These are phyloP conservation scores for Decorospora gaudefroyi DNA, from an alignment of 2,329 filamentous ascomycete genomes.

Conservation along the genomic window DNA sequence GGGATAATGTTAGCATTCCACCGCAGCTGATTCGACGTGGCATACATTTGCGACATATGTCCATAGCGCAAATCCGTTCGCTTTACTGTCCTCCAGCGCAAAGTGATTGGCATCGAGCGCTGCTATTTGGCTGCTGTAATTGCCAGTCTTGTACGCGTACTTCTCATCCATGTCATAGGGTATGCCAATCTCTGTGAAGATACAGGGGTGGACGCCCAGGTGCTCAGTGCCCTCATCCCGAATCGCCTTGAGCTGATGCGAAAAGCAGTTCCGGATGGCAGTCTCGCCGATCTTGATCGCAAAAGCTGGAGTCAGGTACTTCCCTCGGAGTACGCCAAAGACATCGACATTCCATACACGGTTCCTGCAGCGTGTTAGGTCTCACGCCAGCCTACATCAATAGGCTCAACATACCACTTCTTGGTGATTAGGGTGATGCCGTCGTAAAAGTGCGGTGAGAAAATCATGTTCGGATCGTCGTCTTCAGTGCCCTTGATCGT, in stretches of 20 bases:
- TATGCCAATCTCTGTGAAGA: slow-evolving; percentile 95
- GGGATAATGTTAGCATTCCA: slow-evolving; percentile 20
- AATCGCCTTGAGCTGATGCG: slow-evolving; percentile 82
- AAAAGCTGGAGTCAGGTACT: slow-evolving; percentile 85
- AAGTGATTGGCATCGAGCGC: slow-evolving; percentile 97
- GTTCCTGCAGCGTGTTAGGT: slow-evolving; percentile 60
- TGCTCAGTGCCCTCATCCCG: slow-evolving; percentile 84
- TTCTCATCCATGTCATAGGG: slow-evolving; percentile 99
- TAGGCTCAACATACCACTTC: slow-evolving; percentile 71
- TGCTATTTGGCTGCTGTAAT: slow-evolving; percentile 88
- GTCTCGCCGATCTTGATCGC: slow-evolving; percentile 91
- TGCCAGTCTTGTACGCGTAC: slow-evolving; percentile 90
- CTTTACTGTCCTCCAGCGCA: slow-evolving; percentile 79
- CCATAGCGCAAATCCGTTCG: slow-evolving; percentile 90
- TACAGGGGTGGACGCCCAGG: slow-evolving; percentile 83
- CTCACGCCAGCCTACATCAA: no score
- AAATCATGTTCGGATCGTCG: slow-evolving; percentile 87
- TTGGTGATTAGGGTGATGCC: slow-evolving; percentile 96
- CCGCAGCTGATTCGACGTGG: neutral
- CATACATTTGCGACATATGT: slow-evolving; percentile 74
- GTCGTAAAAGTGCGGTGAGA: slow-evolving; percentile 95
- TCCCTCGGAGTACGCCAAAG: slow-evolving; percentile 84
- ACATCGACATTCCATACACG: slow-evolving; percentile 96
- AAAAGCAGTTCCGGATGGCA: slow-evolving; percentile 91
- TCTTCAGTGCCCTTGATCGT: slow-evolving; percentile 83